Percentiles rank a stretch among this genome's conserved stretches.
phyloP scores from a whole-genome alignment of 768 basidiomycete species.

The Phylloporus sp. region DNA sequence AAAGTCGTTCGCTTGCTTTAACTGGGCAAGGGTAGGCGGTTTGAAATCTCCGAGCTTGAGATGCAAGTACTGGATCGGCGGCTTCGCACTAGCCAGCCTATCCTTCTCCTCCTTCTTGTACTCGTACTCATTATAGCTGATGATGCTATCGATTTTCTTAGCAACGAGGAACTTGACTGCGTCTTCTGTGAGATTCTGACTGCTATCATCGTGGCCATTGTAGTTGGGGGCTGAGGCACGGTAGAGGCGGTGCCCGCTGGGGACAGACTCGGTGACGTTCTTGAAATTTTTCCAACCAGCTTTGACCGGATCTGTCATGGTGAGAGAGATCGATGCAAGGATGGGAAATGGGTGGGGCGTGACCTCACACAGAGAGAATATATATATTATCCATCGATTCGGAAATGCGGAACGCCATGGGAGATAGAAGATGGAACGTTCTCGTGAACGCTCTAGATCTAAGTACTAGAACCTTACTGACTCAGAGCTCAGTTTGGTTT shows the following conservation, averaged over 20 bases:
- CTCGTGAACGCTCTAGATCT: too few relatives aligned
- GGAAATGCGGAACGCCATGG: not conserved
- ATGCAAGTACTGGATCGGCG: slow-evolving; percentile 15
- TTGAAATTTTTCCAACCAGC: slow-evolving; percentile 17
- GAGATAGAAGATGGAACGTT: too few relatives aligned
- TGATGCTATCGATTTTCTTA: slow-evolving; percentile 20
- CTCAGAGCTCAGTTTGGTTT: too few relatives aligned
- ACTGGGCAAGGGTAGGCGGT: slow-evolving; percentile 10
- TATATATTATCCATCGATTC: too few relatives aligned
- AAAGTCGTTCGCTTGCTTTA: not conserved
- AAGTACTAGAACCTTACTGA: too few relatives aligned
- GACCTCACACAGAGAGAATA: not conserved
- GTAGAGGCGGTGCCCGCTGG: slow-evolving; percentile 12
- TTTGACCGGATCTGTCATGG: slow-evolving; percentile 5
- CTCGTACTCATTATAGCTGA: slow-evolving; percentile 16
- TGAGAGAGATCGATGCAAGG: not conserved
- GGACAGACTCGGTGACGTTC: slow-evolving; percentile 10
- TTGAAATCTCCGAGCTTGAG: slow-evolving; percentile 21
- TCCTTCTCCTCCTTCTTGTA: slow-evolving; percentile 10
- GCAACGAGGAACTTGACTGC: slow-evolving; percentile 15
- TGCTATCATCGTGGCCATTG: not conserved
- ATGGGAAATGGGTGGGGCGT: not conserved
- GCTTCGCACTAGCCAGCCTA: slow-evolving; percentile 3
- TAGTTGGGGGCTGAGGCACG: slow-evolving; percentile 26
- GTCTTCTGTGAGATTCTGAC: slow-evolving; percentile 14